A percentile compares a stretch with the other conserved stretches of the same genome.
These are phyloP conservation scores for Amanita subjunquillea DNA, from an alignment of 768 basidiomycete genomes.

Conservation along the genomic window DNA sequence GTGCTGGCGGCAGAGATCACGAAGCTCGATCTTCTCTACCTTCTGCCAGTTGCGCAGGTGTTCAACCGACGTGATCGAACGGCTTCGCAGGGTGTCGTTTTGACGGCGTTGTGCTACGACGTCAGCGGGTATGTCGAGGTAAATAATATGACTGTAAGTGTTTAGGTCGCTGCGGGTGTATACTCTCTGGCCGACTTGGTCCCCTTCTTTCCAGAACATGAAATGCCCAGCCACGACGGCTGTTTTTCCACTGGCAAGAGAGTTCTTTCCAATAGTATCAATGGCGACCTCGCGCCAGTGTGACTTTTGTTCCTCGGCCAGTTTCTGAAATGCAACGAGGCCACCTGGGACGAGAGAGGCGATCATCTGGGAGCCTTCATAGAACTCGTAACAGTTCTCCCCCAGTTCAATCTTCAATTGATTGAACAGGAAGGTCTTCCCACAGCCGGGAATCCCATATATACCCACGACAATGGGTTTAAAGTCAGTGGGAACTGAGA, in stretches of 20 bases:
- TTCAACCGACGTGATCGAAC: constrained; percentile 8
- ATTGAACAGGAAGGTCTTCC: constrained; percentile 11
- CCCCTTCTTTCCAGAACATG: constrained; percentile 13
- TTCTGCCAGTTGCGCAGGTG: constrained; percentile 14
- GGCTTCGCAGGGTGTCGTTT: constrained; percentile 9
- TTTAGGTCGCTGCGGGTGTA: constrained; percentile 11
- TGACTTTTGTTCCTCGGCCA: constrained; percentile 9
- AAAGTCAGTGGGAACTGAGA: constrained; percentile 1
- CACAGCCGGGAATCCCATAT: constrained; percentile 14
- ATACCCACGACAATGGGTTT: constrained; percentile 13
- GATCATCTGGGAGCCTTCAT: constrained; percentile 13
- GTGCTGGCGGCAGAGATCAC: constrained; percentile 12
- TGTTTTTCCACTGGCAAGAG: constrained; percentile 9
- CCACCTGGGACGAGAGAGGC: constrained; percentile 12
- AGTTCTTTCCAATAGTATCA: constrained; percentile 9
- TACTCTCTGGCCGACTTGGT: constrained; percentile 9
- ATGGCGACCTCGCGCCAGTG: constrained; percentile 11
- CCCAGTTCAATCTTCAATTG: constrained; percentile 10
- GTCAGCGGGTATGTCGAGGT: constrained; percentile 11
- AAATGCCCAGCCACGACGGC: constrained; percentile 14
- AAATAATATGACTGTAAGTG: constrained; percentile 13
- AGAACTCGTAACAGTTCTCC: constrained; percentile 9
- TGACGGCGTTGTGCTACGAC: constrained; percentile 10
- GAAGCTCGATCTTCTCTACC: constrained; percentile 10
- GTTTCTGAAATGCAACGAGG: constrained; percentile 12